Conservation (phyloP, 73 alveolate genomes). For the Paramecium tetraurelia region DNA sequence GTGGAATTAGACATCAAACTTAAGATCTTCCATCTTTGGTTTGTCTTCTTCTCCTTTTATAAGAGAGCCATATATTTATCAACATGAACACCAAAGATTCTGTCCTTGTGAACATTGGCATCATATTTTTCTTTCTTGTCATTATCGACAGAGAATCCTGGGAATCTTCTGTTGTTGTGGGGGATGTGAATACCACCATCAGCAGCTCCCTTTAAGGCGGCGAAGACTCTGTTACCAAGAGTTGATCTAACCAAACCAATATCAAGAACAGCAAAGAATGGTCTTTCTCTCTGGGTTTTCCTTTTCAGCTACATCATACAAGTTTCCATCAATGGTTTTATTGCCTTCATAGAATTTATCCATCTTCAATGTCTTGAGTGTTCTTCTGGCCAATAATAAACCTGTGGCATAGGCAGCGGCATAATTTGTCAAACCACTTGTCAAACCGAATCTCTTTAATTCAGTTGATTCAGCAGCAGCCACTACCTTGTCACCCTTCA, state of each 20-base stretch:
- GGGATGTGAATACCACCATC: conserved; percentile 99
- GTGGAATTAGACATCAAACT: conserved; percentile 86
- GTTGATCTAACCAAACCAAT: conserved; percentile 99
- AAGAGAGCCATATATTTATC: conserved; percentile 92
- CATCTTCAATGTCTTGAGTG: conserved; percentile 89
- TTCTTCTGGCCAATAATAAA: conserved; percentile 97
- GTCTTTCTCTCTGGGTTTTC: conserved; percentile 86
- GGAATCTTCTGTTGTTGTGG: conserved; percentile 99
- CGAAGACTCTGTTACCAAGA: conserved; percentile 99
- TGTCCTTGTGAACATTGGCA: conserved; percentile 95
- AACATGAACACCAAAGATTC: conserved; percentile 98
- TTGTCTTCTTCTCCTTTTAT: conserved; percentile 68
- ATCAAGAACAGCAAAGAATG: conserved; percentile 98
- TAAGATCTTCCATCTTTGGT: conserved; percentile 62
- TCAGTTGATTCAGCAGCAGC: conserved; percentile 97
- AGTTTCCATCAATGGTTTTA: conserved; percentile 88
- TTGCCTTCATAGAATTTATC: conserved; percentile 92
- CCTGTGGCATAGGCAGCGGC: conserved; percentile 99
- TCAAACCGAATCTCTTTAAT: conserved; percentile 92
- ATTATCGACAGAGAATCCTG: conserved; percentile 92
- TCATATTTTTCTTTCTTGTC: conserved; percentile 87
- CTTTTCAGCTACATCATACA: conserved; percentile 82
- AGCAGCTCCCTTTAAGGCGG: conserved; percentile 99
- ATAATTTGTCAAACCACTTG: conserved; percentile 98
- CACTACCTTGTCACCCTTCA: conserved; percentile 96